Conservation (phyloP, 2,329 filamentous ascomycete species). For the Aspergillus tubingensis region DNA sequence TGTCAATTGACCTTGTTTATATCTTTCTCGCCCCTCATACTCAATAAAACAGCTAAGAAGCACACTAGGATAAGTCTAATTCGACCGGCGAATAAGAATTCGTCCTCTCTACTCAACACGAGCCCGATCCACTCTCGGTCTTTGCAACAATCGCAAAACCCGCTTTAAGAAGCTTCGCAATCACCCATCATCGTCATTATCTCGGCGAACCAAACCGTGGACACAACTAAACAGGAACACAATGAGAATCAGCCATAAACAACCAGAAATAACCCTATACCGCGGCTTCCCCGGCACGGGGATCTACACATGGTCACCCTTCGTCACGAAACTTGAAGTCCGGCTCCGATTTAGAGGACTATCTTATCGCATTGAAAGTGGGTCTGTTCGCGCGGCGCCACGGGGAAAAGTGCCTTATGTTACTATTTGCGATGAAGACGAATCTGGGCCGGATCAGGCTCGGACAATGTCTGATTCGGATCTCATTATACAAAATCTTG, state of each 20-base stretch:
- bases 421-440: conserved; percentile 26
- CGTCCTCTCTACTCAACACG: no score
- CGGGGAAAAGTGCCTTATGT: conserved; percentile 65
- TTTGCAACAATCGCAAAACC: neutral
- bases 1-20: no score
- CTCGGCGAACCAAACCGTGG: neutral
- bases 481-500: conserved; percentile 55
- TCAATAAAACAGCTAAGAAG: no score
- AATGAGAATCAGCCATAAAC: neutral
- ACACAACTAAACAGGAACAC: neutral
- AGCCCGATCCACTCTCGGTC: neutral
- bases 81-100: no score
- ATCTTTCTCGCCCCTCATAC: no score
- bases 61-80: no score
- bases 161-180: neutral
- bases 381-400: conserved; percentile 52
- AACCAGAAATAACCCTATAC: conserved; percentile 44
- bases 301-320: conserved; percentile 61
- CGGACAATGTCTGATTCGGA: conserved; percentile 53
- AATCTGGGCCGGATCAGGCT: neutral
- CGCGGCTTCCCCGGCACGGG: conserved; percentile 51
- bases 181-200: neutral
- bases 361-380: conserved; percentile 49
- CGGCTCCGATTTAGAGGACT: conserved; percentile 58
- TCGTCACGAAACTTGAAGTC: conserved; percentile 63